Evolutionary conservation across 2,329 filamentous ascomycete genomes (phyloP).

Genomic region (Eutypella sp.): DNA sequence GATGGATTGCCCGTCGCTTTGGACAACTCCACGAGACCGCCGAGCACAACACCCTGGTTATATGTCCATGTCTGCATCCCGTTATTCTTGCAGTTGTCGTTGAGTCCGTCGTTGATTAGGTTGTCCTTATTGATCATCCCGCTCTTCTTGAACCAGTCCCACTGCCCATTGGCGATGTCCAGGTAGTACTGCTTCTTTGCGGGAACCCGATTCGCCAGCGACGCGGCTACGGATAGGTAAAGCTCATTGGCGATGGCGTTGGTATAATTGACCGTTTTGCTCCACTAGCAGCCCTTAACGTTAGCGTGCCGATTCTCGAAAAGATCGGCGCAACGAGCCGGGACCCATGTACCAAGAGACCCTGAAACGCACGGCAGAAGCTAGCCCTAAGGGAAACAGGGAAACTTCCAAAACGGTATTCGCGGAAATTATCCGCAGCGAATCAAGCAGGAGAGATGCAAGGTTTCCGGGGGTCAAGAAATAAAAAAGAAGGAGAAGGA

Average conservation of each 20-base stretch:
- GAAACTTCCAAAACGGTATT: too few species aligned
- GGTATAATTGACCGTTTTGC: conserved; percentile 45
- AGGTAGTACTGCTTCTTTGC: conserved; percentile 36
- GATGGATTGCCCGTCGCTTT: conserved; percentile 35
- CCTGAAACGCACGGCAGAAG: too few species aligned
- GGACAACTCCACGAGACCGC: conserved; percentile 47
- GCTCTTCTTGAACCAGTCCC: conserved; percentile 46
- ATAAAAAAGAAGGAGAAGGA: too few species aligned
- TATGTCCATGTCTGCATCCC: conserved; percentile 44
- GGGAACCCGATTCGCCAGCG: conserved; percentile 44
- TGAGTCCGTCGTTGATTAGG: conserved; percentile 51
- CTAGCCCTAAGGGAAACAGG: too few species aligned
- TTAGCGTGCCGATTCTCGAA: too few species aligned
- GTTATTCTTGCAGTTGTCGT: conserved; percentile 43
- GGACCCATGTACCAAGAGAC: too few species aligned
- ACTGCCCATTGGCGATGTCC: conserved; percentile 41
- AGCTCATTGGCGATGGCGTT: conserved; percentile 53
- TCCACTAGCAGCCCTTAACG: conserved; percentile 35
- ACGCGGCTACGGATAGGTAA: conserved; percentile 46
- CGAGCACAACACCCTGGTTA: conserved; percentile 53
- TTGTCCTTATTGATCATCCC: conserved; percentile 46
- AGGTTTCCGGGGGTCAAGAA: not conserved
- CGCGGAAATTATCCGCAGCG: too few species aligned
- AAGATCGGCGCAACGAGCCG: too few species aligned
- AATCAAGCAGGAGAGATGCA: too few species aligned